A percentile compares a stretch with the other conserved stretches of the same genome.
Conservation (phyloP, 1,284 basidiomycete genomes). For the Exobasidium cylindrosporum region DNA sequence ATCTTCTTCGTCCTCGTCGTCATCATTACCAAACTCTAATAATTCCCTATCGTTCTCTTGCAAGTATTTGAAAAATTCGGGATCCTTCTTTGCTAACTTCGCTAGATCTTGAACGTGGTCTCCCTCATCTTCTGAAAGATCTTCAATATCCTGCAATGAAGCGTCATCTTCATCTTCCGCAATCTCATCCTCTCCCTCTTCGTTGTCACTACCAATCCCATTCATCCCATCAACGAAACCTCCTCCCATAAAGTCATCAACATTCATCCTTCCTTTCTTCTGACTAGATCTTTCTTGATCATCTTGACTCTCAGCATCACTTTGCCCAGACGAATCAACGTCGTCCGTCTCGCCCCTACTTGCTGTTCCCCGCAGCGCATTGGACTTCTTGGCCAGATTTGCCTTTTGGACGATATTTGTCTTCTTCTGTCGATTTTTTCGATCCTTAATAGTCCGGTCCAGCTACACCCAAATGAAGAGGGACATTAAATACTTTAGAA, state of each 20-base stretch:
- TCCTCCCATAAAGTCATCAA: slow-evolving; percentile 53
- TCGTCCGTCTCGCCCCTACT: slow-evolving; percentile 23
- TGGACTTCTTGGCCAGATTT: slow-evolving; percentile 18
- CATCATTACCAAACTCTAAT: slow-evolving; percentile 66
- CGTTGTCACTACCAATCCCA: slow-evolving; percentile 24
- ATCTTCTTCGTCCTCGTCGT: slow-evolving; percentile 54
- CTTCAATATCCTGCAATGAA: slow-evolving; percentile 42
- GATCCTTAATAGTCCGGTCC: slow-evolving; percentile 37
- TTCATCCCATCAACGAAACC: slow-evolving; percentile 43
- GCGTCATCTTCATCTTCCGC: slow-evolving; percentile 28
- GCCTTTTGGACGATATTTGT: slow-evolving; percentile 34
- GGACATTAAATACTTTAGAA: too few relatives aligned
- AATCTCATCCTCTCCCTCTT: slow-evolving; percentile 36
- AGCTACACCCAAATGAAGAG: too few relatives aligned
- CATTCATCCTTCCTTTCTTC: slow-evolving; percentile 30
- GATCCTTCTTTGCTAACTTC: slow-evolving; percentile 88
- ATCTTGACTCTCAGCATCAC: slow-evolving; percentile 18
- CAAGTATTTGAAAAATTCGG: slow-evolving; percentile 96
- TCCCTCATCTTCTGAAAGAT: slow-evolving; percentile 29
- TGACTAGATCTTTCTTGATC: slow-evolving; percentile 23
- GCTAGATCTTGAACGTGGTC: slow-evolving; percentile 77
- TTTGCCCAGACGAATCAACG: slow-evolving; percentile 4
- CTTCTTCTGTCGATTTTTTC: slow-evolving; percentile 47
- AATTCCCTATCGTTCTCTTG: slow-evolving; percentile 91
- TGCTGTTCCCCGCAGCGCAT: not conserved